Base-by-base conservation (phyloP, 2,329 filamentous ascomycete genomes). In the Microcyclosporella mali region DNA sequence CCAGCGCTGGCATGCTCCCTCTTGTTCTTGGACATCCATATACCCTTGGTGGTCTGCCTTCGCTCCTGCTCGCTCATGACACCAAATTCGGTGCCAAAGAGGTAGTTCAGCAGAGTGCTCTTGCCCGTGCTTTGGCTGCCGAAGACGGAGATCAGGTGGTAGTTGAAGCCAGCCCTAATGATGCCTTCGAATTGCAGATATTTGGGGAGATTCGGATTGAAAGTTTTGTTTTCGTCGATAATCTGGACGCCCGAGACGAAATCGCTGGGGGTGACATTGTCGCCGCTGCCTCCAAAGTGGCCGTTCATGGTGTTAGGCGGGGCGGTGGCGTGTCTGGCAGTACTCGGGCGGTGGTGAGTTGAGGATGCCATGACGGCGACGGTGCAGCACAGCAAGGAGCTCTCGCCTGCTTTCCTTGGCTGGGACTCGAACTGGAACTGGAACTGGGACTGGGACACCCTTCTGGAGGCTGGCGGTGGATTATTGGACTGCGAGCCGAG, bases 21-120 rank as follows among this genome's bases (percentile, higher is more conserved):
- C 72, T 94, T 95, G 70, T 97, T 97, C 73, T 95, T 94, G 52
- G 89, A 94, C 84, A 98, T 84, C 92, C 92, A 98, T 64, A 98
- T 98, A 62, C 92, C 92, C 73, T 97, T 98, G 33, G 92, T 98
- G 0, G 92, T 98, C 74, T 98, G 92, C 49, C 88, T 82, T 52
- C 92, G 81, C 66, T 95, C 88, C 50, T 81, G 77, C 74, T 98
- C 92, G 57, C 88, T 87, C 92, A 98, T 98, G 63, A 98, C 90
- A 56, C 88, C 90, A 71, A 98, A 98, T 44, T 89, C 78, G 55
- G 92, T 98, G 51, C 88, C 87, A 65, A 98, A 98, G 44, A 98
- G 81, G 68, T 90, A 77, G 72, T 98, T 98, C 52, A 98, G 81
- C 34, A 98, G 77, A 4, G 92, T 98, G 34, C 92, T 97, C 72